A percentile compares a stretch with the other conserved stretches of the same genome.
phyloP scores from a whole-genome alignment of 2,329 filamentous ascomycete genomes.

The Torrubiella hemipterigena region DNA sequence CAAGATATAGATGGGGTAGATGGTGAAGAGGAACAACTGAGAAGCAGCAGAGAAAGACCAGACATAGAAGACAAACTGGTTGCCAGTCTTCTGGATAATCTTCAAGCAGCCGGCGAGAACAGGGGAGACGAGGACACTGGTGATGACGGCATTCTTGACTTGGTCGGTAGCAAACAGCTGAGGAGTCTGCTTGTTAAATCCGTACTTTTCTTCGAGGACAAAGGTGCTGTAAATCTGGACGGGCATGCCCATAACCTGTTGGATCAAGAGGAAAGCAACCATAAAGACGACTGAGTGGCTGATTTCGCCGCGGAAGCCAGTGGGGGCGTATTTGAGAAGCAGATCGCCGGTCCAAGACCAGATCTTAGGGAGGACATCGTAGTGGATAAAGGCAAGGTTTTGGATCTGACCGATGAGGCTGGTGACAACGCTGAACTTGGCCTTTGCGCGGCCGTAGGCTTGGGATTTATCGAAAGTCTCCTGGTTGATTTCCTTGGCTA shows the following conservation, averaged over 20 bases:
- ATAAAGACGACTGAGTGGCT: slow-evolving; percentile 88
- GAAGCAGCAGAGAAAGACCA: slow-evolving; percentile 86
- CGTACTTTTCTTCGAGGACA: slow-evolving; percentile 90
- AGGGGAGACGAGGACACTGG: slow-evolving; percentile 69
- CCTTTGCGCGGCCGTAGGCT: slow-evolving; percentile 92
- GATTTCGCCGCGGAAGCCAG: slow-evolving; percentile 80
- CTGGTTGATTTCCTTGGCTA: slow-evolving; percentile 78
- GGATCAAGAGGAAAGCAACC: slow-evolving; percentile 72
- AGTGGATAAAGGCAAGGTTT: slow-evolving; percentile 81
- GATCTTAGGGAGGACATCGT: slow-evolving; percentile 79
- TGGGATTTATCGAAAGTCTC: slow-evolving; percentile 92
- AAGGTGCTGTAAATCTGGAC: slow-evolving; percentile 87
- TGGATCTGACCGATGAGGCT: slow-evolving; percentile 78
- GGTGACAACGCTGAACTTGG: slow-evolving; percentile 72
- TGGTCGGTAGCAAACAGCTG: slow-evolving; percentile 82
- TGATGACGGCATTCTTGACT: slow-evolving; percentile 78
- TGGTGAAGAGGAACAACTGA: slow-evolving; percentile 88
- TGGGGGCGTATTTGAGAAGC: slow-evolving; percentile 62
- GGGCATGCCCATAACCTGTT: slow-evolving; percentile 69
- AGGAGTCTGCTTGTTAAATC: slow-evolving; percentile 96
- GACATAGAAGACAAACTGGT: slow-evolving; percentile 94
- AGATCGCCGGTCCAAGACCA: slow-evolving; percentile 73
- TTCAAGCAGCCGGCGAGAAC: slow-evolving; percentile 85
- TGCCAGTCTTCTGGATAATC: slow-evolving; percentile 89
- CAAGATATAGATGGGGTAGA: slow-evolving; percentile 89